A percentile compares a stretch with the other conserved stretches of the same genome.
Conservation (phyloP, 129 eudicot genomes). For the Cynara cardunculus region DNA sequence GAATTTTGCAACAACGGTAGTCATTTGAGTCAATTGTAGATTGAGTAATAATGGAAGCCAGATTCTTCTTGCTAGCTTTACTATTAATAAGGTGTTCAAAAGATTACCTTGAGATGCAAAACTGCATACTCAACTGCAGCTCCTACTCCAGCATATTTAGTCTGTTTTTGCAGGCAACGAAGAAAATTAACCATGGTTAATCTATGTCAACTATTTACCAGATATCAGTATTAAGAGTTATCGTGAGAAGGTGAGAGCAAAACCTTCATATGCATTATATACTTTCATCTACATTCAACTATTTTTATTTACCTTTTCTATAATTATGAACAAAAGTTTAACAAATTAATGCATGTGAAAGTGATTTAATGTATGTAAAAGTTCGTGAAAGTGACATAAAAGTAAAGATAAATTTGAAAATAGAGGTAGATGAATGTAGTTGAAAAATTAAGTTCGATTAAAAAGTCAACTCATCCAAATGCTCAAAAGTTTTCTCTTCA, state of each 20-base stretch:
- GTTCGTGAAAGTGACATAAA: too few relatives aligned
- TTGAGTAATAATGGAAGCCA: not conserved
- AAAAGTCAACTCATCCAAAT: too few relatives aligned
- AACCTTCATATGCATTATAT: too few relatives aligned
- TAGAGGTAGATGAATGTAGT: too few relatives aligned
- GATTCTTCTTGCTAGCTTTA: not conserved
- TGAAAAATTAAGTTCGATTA: too few relatives aligned
- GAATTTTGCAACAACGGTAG: not conserved
- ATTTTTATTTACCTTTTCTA: too few relatives aligned
- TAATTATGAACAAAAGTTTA: too few relatives aligned
- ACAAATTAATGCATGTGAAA: too few relatives aligned
- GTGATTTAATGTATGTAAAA: too few relatives aligned
- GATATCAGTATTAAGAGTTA: not conserved
- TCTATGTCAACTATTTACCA: not conserved
- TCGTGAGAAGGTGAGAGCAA: not conserved
- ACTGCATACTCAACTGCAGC: slow-evolving; percentile 97
- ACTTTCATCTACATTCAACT: too few relatives aligned
- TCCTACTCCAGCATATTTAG: slow-evolving; percentile 74
- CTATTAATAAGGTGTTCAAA: not conserved
- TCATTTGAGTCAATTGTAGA: not conserved
- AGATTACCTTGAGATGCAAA: slow-evolving; percentile 85
- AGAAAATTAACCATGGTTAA: not conserved
- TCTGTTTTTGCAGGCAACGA: slow-evolving; percentile 34
- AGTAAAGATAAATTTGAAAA: too few relatives aligned
- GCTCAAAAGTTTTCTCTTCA: not conserved